A percentile compares a stretch with the other conserved stretches of the same genome.
These are phyloP conservation scores for Babesia caballi DNA, from an alignment of 169 alveolate species.

Conservation along the genomic window DNA sequence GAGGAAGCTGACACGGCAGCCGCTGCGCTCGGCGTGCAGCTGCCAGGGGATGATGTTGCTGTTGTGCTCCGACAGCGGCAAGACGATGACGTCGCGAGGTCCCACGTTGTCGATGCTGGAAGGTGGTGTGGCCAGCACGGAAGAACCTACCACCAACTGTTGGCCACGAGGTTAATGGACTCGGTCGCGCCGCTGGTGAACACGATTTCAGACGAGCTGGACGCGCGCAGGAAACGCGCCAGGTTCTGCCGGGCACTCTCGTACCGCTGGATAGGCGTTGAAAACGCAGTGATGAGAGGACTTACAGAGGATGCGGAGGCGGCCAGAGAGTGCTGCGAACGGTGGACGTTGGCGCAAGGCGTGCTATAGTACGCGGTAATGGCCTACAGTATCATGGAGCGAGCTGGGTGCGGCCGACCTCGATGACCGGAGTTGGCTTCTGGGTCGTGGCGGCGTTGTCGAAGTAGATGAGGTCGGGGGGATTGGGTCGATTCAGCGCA, in stretches of 20 bases:
- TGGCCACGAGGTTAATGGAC: conserved; percentile 66
- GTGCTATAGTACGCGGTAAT: conserved; percentile 11
- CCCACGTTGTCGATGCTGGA: conserved; percentile 35
- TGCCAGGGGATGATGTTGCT: conserved; percentile 78
- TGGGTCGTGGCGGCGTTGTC: conserved; percentile 79
- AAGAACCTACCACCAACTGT: conserved; percentile 43
- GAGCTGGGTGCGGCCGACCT: conserved; percentile 22
- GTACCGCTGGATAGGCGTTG: conserved; percentile 33
- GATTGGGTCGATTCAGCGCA: not conserved
- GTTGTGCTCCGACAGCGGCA: conserved; percentile 69
- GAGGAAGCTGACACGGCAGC: conserved; percentile 49
- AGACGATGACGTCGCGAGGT: conserved; percentile 60
- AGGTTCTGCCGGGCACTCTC: conserved; percentile 56
- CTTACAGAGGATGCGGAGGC: conserved; percentile 44
- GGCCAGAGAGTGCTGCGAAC: conserved; percentile 43
- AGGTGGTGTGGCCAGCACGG: not conserved
- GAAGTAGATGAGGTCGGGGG: conserved; percentile 50
- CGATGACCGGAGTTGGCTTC: conserved; percentile 60
- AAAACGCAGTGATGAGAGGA: no score
- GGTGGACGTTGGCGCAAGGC: conserved; percentile 14
- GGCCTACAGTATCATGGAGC: conserved; percentile 7
- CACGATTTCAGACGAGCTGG: conserved; percentile 44
- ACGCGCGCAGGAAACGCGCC: conserved; percentile 58
- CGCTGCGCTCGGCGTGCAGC: conserved; percentile 26
- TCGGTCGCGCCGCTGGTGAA: conserved; percentile 76